These are phyloP conservation scores for Russula virescens DNA, from an alignment of 768 basidiomycete genomes.

Conservation along the genomic window DNA sequence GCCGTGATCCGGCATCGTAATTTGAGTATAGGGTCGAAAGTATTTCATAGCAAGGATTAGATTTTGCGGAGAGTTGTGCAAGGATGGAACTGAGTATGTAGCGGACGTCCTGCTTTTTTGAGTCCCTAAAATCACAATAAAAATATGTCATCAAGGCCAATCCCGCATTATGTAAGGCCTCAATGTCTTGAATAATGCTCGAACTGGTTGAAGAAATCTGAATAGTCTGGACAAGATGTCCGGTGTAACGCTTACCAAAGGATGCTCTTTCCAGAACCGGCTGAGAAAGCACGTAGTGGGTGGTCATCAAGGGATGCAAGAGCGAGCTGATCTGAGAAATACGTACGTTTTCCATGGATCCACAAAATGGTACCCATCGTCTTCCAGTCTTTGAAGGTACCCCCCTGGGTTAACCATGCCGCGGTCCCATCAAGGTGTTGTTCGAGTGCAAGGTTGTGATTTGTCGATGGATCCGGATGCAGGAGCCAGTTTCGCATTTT, in stretches of 20 bases:
- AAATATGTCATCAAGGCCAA: background rate
- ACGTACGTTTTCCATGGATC: background rate
- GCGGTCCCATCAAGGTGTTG: background rate
- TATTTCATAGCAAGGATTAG: background rate
- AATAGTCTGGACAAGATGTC: background rate
- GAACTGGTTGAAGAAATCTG: background rate
- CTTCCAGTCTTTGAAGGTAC: background rate
- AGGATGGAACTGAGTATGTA: background rate
- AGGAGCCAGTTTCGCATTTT: background rate
- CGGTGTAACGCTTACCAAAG: background rate
- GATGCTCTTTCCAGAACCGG: background rate
- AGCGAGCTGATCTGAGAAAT: background rate
- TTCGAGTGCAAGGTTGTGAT: background rate
- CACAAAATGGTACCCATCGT: background rate
- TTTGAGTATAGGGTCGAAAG: background rate
- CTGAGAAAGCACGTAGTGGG: background rate
- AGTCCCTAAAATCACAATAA: background rate
- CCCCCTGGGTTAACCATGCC: background rate
- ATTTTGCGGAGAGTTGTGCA: background rate
- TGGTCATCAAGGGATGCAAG: background rate
- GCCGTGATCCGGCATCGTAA: background rate
- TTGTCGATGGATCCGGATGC: background rate
- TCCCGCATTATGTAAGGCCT: background rate
- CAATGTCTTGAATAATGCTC: background rate
- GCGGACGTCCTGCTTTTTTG: background rate